Evolutionary conservation across 1,284 basidiomycete genomes (phyloP).

Genomic region (Cutaneotrichosporon sp.): DNA sequence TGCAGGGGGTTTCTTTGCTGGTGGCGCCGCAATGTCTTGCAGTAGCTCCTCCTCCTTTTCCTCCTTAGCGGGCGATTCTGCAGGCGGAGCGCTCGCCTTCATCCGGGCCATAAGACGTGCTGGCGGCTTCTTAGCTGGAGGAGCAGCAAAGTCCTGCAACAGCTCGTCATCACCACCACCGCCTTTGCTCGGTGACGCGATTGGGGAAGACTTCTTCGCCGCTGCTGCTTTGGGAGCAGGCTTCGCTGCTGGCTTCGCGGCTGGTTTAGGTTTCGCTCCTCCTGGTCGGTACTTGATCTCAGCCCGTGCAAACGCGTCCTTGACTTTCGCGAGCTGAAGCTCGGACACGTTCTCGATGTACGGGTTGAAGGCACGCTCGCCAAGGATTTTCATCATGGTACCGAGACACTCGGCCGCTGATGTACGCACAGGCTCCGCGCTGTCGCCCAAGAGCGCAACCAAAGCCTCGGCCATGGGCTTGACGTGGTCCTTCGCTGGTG

Average conservation of each 20-base stretch:
- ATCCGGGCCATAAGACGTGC: not conserved
- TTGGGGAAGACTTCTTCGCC: conserved; percentile 1
- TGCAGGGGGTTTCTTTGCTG: conserved; percentile 2
- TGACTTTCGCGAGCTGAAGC: conserved; percentile 86
- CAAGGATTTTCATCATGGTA: conserved; percentile 93
- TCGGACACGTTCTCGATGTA: conserved; percentile 84
- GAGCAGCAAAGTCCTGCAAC: conserved; percentile 10
- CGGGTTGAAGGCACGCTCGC: conserved; percentile 84
- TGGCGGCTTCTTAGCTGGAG: not conserved
- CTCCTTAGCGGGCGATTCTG: not conserved
- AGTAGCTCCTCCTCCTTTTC: not conserved
- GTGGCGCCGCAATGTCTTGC: not conserved
- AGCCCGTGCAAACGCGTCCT: conserved; percentile 85
- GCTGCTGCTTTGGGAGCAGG: conserved; percentile 3
- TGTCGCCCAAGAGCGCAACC: conserved; percentile 74
- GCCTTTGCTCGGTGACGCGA: conserved; percentile 35
- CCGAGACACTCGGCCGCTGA: conserved; percentile 85
- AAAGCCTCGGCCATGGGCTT: conserved; percentile 79
- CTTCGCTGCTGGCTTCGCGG: conserved; percentile 47
- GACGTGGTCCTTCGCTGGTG: conserved; percentile 66
- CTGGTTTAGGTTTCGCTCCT: conserved; percentile 53
- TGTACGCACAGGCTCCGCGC: conserved; percentile 82
- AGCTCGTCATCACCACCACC: conserved; percentile 10
- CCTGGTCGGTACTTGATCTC: conserved; percentile 77
- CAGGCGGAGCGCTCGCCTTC: not conserved